A percentile compares a stretch with the other conserved stretches of the same genome.
Conservation (phyloP, 805 yeast species). For the Metschnikowia dekortorum region DNA sequence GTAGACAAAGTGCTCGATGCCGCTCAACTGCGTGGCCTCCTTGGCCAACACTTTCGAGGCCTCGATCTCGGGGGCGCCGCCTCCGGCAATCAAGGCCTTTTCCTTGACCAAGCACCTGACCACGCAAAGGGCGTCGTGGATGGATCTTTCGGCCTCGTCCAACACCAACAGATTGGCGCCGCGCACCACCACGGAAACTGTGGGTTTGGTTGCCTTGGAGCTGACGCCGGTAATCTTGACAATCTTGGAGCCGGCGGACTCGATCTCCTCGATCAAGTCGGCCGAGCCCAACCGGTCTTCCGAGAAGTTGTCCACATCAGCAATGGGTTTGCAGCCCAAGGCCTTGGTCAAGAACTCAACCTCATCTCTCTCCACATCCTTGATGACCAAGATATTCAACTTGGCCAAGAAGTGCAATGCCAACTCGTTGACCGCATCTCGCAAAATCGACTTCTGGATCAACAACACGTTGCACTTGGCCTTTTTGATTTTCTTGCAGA, state of each 20-base stretch:
- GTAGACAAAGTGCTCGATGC: constrained; percentile 88
- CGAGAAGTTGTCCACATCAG: constrained; percentile 88
- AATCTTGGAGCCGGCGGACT: constrained; percentile 83
- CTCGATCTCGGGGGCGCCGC: constrained; percentile 97
- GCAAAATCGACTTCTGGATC: constrained; percentile 86
- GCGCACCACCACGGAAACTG: constrained; percentile 87
- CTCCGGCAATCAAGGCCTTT: constrained; percentile 92
- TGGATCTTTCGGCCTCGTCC: constrained; percentile 95
- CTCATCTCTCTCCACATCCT: constrained; percentile 95
- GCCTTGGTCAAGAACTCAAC: constrained; percentile 83
- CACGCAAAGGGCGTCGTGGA: constrained; percentile 97
- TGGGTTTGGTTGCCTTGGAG: constrained; percentile 50
- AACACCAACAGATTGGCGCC: constrained; percentile 89
- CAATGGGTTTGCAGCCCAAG: constrained; percentile 91
- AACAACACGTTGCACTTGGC: constrained; percentile 91
- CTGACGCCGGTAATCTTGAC: constrained; percentile 79
- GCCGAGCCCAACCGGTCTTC: constrained; percentile 92
- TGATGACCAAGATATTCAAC: constrained; percentile 88
- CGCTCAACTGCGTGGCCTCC: constrained; percentile 69
- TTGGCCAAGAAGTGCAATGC: constrained; percentile 93
- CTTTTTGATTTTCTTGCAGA: constrained; percentile 94
- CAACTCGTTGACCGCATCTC: constrained; percentile 93
- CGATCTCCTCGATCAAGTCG: constrained; percentile 87
- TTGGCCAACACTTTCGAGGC: constrained; percentile 68
- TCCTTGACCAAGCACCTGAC: constrained; percentile 82